Percentiles rank a stretch among this genome's conserved stretches.
phyloP scores from a whole-genome alignment of 495 filamentous ascomycete species.

The Penicillium maclennaniae region DNA sequence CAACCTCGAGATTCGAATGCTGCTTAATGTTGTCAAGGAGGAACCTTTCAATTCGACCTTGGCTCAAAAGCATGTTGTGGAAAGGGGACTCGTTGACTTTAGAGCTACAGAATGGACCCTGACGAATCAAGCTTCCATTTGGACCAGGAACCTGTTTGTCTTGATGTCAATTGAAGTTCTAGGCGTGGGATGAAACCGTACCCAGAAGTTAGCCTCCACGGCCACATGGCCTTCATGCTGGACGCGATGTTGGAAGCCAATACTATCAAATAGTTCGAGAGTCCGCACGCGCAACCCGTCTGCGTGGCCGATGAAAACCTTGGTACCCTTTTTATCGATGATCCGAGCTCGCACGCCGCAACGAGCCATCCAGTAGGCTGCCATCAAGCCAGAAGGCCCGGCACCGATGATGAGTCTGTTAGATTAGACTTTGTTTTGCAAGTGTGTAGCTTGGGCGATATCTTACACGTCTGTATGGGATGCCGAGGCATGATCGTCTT shows the following conservation, averaged over 20 bases:
- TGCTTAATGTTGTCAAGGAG: conserved; percentile 49
- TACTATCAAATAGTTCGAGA: conserved; percentile 63
- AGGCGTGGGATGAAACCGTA: conserved; percentile 1
- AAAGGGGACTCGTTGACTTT: conserved; percentile 52
- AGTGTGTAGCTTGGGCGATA: not conserved
- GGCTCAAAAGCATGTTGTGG: conserved; percentile 49
- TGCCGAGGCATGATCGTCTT: not conserved
- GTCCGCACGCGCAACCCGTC: conserved; percentile 58
- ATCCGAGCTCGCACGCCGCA: conserved; percentile 57
- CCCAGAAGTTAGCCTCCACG: conserved; percentile 39
- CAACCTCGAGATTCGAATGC: conserved; percentile 45
- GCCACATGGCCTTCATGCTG: conserved; percentile 58
- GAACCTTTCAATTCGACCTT: conserved; percentile 55
- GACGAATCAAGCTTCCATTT: conserved; percentile 45
- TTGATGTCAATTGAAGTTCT: not conserved
- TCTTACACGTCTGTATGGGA: conserved; percentile 21
- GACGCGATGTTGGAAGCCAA: conserved; percentile 58
- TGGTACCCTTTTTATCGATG: conserved; percentile 56
- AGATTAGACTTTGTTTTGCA: not conserved
- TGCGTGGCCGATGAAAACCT: conserved; percentile 55
- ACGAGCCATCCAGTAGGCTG: conserved; percentile 59
- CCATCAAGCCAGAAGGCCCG: conserved; percentile 65
- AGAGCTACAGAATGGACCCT: conserved; percentile 49
- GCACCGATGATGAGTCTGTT: conserved; percentile 56
- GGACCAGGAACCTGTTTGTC: conserved; percentile 28